phyloP scores from a whole-genome alignment of 768 basidiomycete genomes.

The Mycena alexandri region DNA sequence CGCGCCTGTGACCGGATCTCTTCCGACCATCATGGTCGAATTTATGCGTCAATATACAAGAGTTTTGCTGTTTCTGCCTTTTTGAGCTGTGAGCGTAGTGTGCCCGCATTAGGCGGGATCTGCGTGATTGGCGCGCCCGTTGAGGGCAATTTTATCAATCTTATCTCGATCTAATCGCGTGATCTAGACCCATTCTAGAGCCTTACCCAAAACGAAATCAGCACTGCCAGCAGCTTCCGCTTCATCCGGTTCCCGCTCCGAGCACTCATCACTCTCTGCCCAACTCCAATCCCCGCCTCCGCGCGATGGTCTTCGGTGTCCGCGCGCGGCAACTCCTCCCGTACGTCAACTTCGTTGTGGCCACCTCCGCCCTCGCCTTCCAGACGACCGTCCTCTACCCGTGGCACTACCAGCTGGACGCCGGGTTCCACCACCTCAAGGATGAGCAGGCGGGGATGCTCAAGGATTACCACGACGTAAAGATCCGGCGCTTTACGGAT shows the following conservation, averaged over 20 bases:
- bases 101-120: too few relatives aligned
- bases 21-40: too few relatives aligned
- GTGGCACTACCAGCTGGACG: conserved; percentile 43
- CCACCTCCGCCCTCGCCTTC: conserved; percentile 40
- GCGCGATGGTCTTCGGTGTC: conserved; percentile 38
- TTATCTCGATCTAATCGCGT: too few relatives aligned
- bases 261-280: not conserved
- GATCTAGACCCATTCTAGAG: too few relatives aligned
- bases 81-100: conserved; percentile 7
- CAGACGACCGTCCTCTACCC: conserved; percentile 44
- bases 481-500: conserved; percentile 32
- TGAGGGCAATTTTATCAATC: too few relatives aligned
- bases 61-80: conserved; percentile 1
- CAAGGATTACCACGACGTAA: conserved; percentile 38
- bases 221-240: too few relatives aligned
- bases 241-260: too few relatives aligned
- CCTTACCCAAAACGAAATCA: too few relatives aligned
- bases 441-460: conserved; percentile 31
- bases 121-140: too few relatives aligned
- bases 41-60: not conserved
- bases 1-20: not conserved
- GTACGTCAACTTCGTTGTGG: conserved; percentile 41
- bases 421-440: conserved; percentile 34
- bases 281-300: conserved; percentile 5
- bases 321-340: conserved; percentile 38